phyloP scores from a whole-genome alignment of 192 early-diverging fungal genomes.

The Glomus cerebriforme region DNA sequence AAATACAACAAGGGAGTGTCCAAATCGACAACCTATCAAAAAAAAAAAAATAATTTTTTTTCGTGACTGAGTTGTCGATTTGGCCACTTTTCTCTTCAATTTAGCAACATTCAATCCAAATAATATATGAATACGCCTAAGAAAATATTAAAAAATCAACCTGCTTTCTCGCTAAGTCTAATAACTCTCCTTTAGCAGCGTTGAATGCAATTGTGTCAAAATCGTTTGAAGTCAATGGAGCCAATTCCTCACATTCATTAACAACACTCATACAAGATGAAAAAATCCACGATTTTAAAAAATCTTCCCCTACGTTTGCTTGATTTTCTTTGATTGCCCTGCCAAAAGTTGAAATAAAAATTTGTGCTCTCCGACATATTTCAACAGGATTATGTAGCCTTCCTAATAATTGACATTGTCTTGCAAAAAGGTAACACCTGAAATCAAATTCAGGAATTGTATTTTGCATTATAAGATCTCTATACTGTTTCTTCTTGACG shows the following conservation, averaged over 20 bases:
- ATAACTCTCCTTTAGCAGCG: conserved; percentile 72
- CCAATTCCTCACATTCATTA: conserved; percentile 76
- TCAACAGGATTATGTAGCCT: conserved; percentile 65
- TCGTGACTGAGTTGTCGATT: no score
- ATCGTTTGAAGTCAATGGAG: conserved; percentile 47
- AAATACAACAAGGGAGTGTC: no score
- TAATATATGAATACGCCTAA: neutral
- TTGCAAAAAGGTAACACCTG: conserved; percentile 90
- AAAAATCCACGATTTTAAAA: conserved; percentile 82
- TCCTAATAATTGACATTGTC: conserved; percentile 83
- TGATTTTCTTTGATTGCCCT: conserved; percentile 71
- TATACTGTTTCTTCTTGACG: conserved; percentile 76
- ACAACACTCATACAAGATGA: conserved; percentile 77
- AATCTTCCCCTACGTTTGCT: conserved; percentile 62
- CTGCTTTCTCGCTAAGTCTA: conserved; percentile 76
- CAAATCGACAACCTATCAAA: no score
- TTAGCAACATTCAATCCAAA: neutral
- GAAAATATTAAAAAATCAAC: conserved; percentile 40
- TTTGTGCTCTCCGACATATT: conserved; percentile 68
- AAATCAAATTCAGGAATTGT: conserved; percentile 95
- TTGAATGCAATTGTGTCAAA: conserved; percentile 61
- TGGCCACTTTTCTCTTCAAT: no score
- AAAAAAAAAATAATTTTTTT: no score
- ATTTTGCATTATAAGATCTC: conserved; percentile 88
- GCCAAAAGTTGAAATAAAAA: conserved; percentile 75